A percentile compares a stretch with the other conserved stretches of the same genome.
phyloP scores from a whole-genome alignment of 495 filamentous ascomycete species.

The Tuber microsphaerosporum region DNA sequence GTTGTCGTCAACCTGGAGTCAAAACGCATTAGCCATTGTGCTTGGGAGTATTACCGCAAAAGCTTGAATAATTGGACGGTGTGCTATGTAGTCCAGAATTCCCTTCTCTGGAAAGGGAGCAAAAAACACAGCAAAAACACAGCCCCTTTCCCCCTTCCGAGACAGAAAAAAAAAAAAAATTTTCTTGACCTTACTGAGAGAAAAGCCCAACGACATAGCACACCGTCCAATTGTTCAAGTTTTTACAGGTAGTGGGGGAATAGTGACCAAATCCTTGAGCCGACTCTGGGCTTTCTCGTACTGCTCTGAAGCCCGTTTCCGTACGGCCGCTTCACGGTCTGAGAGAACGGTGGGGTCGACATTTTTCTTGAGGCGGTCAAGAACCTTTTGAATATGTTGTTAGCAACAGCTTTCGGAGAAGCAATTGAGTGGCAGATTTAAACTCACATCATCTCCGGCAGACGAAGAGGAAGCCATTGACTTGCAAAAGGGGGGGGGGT shows the following conservation, averaged over 20 bases:
- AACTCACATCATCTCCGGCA: conserved; percentile 49
- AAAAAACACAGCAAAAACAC: no score
- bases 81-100: no score
- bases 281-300: conserved; percentile 60
- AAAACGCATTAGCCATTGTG: background rate
- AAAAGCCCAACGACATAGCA: no score
- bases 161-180: no score
- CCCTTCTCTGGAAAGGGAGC: no score
- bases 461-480: conserved; percentile 51
- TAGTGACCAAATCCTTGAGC: conserved; percentile 51
- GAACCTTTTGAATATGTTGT: conserved; percentile 48
- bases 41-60: no score
- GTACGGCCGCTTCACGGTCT: conserved; percentile 56
- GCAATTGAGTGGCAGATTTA: conserved; percentile 13
- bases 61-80: no score
- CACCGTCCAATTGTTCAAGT: no score
- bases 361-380: conserved; percentile 57
- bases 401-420: background rate
- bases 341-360: conserved; percentile 56
- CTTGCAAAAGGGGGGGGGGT: background rate
- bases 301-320: conserved; percentile 57
- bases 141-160: no score
- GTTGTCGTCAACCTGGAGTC: conserved; percentile 62
- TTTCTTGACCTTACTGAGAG: no score
- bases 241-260: background rate